phyloP scores from a whole-genome alignment of 1,284 basidiomycete genomes.

The Mycosarcoma mackinlayi region DNA sequence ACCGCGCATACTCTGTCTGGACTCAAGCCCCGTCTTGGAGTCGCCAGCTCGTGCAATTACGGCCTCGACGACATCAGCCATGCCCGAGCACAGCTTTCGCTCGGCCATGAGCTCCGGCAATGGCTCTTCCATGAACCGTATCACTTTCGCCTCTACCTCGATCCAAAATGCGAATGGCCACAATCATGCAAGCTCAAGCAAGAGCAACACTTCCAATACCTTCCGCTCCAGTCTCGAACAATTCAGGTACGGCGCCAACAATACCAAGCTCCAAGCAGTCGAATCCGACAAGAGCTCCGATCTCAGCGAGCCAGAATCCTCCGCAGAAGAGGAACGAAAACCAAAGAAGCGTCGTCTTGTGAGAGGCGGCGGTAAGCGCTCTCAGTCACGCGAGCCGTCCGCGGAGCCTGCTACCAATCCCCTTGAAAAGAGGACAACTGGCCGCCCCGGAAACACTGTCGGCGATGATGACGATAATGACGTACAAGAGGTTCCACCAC shows the following conservation, averaged over 20 bases:
- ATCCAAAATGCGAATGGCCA: constrained; percentile 11
- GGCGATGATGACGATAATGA: constrained; percentile 10
- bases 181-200: constrained; percentile 6
- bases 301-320: constrained; percentile 36
- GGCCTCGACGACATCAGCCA: constrained; percentile 8
- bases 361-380: constrained; percentile 21
- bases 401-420: constrained; percentile 9
- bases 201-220: constrained; percentile 1
- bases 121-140: constrained; percentile 32
- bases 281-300: constrained; percentile 42
- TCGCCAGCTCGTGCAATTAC: constrained; percentile 5
- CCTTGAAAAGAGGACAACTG: background rate
- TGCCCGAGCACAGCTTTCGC: constrained; percentile 32
- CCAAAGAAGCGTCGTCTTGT: constrained; percentile 45
- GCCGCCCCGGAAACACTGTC: background rate
- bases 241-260: constrained; percentile 29
- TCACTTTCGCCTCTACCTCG: constrained; percentile 15
- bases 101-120: constrained; percentile 34
- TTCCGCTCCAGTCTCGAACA: constrained; percentile 40
- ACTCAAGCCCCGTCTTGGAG: constrained; percentile 34
- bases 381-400: constrained; percentile 16
- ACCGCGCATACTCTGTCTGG: constrained; percentile 32
- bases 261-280: constrained; percentile 10
- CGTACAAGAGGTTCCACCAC: constrained; percentile 19
- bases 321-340: constrained; percentile 22